Conservation (phyloP, 2,329 filamentous ascomycete species). For the Reticulascus tulasneorum region DNA sequence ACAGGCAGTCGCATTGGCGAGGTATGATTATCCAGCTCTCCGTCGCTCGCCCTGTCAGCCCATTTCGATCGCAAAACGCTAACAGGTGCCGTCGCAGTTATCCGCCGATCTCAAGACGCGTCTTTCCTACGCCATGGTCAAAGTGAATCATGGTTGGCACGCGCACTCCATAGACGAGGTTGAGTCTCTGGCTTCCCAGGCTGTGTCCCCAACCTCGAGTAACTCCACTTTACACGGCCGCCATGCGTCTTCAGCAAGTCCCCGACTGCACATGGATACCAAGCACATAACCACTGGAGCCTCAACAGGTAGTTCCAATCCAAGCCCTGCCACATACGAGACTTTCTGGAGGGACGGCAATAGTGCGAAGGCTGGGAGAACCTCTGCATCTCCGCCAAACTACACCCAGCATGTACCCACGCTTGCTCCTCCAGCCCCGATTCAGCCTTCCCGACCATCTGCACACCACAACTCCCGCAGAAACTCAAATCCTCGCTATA, state of each 20-base stretch:
- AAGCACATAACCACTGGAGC: slow-evolving; percentile 9
- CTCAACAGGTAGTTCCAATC: slow-evolving; percentile 20
- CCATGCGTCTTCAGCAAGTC: slow-evolving; percentile 51
- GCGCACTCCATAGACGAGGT: slow-evolving; percentile 72
- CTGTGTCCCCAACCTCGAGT: slow-evolving; percentile 59
- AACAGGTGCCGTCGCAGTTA: slow-evolving; percentile 43
- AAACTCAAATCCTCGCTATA: slow-evolving; percentile 45
- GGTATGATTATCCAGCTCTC: slow-evolving; percentile 46
- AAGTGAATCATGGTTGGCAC: slow-evolving; percentile 88
- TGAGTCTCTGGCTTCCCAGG: slow-evolving; percentile 68
- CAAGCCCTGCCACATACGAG: slow-evolving; percentile 29
- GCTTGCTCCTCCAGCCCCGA: slow-evolving; percentile 52
- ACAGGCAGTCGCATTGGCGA: slow-evolving; percentile 71
- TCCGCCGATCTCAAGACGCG: slow-evolving; percentile 78
- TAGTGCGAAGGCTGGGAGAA: slow-evolving; percentile 1
- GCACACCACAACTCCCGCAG: slow-evolving; percentile 40
- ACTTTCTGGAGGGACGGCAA: slow-evolving; percentile 37
- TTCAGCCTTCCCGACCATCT: slow-evolving; percentile 42
- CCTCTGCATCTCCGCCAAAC: slow-evolving; percentile 32
- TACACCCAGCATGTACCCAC: slow-evolving; percentile 29
- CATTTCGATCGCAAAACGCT: not conserved
- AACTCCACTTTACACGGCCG: slow-evolving; percentile 51
- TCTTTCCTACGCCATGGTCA: slow-evolving; percentile 89
- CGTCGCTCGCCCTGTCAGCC: too few species aligned
- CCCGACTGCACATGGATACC: slow-evolving; percentile 26